Evolutionary conservation across 108 stramenopile species (phyloP).

Genomic region (Pseudonitzschia multistriata): DNA sequence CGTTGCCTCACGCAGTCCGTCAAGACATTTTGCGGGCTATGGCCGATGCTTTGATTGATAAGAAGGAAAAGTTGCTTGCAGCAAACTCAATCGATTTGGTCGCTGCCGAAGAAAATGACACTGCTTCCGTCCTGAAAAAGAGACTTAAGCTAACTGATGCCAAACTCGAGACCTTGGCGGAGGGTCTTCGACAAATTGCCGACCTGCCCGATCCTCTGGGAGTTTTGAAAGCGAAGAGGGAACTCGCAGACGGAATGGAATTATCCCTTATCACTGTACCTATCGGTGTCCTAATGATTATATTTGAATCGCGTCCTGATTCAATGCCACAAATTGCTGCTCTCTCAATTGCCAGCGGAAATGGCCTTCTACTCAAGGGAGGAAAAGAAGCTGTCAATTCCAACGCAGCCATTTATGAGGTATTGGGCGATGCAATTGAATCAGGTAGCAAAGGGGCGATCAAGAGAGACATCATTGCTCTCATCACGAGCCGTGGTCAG

Average conservation of each 20-base stretch:
- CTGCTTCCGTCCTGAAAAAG: slow-evolving; percentile 61
- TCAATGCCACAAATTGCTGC: slow-evolving; percentile 98
- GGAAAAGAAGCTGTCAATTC: slow-evolving; percentile 95
- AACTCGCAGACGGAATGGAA: slow-evolving; percentile 89
- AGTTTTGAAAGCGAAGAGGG: slow-evolving; percentile 76
- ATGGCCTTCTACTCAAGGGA: slow-evolving; percentile 96
- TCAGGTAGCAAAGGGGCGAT: slow-evolving; percentile 81
- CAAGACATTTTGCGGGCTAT: slow-evolving; percentile 79
- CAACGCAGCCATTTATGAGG: slow-evolving; percentile 83
- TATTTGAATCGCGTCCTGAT: slow-evolving; percentile 98
- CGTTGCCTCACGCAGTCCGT: slow-evolving; percentile 64
- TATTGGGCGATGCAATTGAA: slow-evolving; percentile 92
- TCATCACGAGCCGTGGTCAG: slow-evolving; percentile 90
- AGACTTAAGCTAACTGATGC: slow-evolving; percentile 86
- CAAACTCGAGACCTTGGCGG: slow-evolving; percentile 85
- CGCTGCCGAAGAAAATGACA: slow-evolving; percentile 74
- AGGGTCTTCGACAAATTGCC: slow-evolving; percentile 84
- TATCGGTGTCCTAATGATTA: slow-evolving; percentile 97
- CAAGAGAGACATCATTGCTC: slow-evolving; percentile 82
- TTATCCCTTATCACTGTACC: slow-evolving; percentile 90
- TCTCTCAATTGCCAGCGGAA: slow-evolving; percentile 93
- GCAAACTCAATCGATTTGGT: slow-evolving; percentile 89
- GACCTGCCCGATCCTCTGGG: slow-evolving; percentile 73
- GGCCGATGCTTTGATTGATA: slow-evolving; percentile 64
- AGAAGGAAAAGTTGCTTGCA: slow-evolving; percentile 65